These are phyloP conservation scores for Irpex sp. DNA, from an alignment of 1,284 basidiomycete species.

Conservation along the genomic window DNA sequence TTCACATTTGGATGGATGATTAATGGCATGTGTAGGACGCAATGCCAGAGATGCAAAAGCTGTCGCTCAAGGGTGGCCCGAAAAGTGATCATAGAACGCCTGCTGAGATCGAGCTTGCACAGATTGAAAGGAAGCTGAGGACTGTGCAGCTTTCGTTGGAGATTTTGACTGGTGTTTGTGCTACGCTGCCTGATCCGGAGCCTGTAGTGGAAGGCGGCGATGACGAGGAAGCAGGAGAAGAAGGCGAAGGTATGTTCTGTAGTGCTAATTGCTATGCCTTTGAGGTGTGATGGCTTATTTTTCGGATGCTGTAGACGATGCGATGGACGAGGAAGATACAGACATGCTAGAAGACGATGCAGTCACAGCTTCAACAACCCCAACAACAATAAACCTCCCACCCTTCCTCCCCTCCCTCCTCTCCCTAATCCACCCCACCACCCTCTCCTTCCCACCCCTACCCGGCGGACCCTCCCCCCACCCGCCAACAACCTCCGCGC, in stretches of 20 bases:
- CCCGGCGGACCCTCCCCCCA: constrained; percentile 61
- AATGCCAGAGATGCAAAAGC: constrained; percentile 49
- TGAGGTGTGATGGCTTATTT: neutral
- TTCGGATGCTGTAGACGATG: constrained; percentile 22
- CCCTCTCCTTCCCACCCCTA: constrained; percentile 73
- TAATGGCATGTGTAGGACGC: constrained; percentile 28
- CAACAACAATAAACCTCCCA: constrained; percentile 35
- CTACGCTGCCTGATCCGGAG: constrained; percentile 76
- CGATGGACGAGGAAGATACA: constrained; percentile 27
- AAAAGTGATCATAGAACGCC: constrained; percentile 69
- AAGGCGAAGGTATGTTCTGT: constrained; percentile 17
- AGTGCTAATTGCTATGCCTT: too few relatives aligned
- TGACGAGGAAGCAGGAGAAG: constrained; percentile 18
- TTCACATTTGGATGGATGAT: too few relatives aligned
- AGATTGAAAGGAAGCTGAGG: constrained; percentile 67
- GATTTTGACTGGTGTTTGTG: constrained; percentile 81
- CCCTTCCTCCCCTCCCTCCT: constrained; percentile 58
- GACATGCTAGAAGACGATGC: constrained; percentile 12
- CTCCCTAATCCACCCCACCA: constrained; percentile 62
- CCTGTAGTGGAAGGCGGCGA: constrained; percentile 23
- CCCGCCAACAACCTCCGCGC: constrained; percentile 79
- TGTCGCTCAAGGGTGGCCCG: constrained; percentile 55
- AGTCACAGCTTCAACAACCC: constrained; percentile 13
- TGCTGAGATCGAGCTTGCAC: constrained; percentile 64
- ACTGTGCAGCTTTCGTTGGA: constrained; percentile 80